Evolutionary conservation across 1,284 basidiomycete species (phyloP).

Genomic region (Apiotrichum domesticum): DNA sequence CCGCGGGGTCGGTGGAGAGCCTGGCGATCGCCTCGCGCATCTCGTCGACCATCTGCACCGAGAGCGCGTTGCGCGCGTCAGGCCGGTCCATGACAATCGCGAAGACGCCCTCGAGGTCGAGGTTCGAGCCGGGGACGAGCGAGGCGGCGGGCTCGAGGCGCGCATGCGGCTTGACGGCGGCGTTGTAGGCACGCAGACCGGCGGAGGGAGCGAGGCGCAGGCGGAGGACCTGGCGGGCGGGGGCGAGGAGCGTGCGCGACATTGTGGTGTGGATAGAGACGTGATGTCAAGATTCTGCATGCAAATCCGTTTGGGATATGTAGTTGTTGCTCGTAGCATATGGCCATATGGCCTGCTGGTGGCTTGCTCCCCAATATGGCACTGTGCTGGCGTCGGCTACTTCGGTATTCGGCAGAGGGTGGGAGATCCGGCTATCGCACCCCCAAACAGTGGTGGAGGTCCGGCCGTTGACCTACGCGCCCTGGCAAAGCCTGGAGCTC

Average conservation of each 20-base stretch:
- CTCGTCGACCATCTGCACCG: conserved; percentile 69
- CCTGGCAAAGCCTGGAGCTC: too few relatives aligned
- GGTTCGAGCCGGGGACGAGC: neutral
- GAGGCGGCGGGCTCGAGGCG: conserved; percentile 23
- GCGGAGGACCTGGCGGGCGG: conserved; percentile 3
- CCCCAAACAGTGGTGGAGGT: neutral
- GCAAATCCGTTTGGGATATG: neutral
- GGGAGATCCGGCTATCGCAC: neutral
- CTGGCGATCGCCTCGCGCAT: conserved; percentile 62
- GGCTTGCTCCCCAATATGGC: too few relatives aligned
- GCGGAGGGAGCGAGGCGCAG: neutral
- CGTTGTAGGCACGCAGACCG: neutral
- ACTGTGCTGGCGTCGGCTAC: neutral
- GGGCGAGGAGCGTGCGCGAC: conserved; percentile 8
- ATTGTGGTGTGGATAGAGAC: neutral
- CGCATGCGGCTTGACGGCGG: conserved; percentile 24
- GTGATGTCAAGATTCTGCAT: neutral
- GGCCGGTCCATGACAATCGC: conserved; percentile 64
- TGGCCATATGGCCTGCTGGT: too few relatives aligned
- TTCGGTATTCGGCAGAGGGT: neutral
- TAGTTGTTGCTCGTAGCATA: too few relatives aligned
- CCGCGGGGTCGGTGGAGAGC: conserved; percentile 52
- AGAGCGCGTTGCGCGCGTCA: conserved; percentile 83
- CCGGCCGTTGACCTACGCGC: neutral
- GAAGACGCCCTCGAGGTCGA: conserved; percentile 40